phyloP scores from a whole-genome alignment of 148 eudicot genomes.

The Amaranthus hypochondriacus region DNA sequence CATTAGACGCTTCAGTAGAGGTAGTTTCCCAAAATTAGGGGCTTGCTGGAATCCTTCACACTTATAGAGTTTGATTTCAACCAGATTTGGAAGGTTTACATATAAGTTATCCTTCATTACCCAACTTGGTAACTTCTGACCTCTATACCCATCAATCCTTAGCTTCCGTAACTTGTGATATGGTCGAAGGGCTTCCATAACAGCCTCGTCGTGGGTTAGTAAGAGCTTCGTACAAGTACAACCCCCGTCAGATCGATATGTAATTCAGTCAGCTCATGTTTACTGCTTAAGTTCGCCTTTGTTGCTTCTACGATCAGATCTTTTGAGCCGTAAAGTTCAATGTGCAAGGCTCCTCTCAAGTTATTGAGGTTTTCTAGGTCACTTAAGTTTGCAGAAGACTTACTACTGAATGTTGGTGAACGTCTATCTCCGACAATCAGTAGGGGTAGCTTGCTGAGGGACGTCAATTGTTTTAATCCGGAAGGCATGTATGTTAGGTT shows the following conservation, averaged over 20 bases:
- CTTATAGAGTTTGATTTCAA: background rate
- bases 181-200: conserved; percentile 28
- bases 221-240: background rate
- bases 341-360: conserved; percentile 11
- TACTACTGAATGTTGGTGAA: background rate
- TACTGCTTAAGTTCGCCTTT: conserved; percentile 4
- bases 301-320: background rate
- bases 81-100: conserved; percentile 19
- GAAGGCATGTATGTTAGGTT: background rate
- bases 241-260: background rate
- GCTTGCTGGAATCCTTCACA: background rate
- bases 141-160: background rate
- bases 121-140: conserved; percentile 23
- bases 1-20: conserved; percentile 6
- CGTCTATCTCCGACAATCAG: background rate
- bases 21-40: conserved; percentile 17
- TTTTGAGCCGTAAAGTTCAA: background rate
- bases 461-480: conserved; percentile 11
- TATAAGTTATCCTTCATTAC: conserved; percentile 1
- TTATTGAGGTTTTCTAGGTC: conserved; percentile 10
- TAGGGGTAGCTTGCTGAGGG: background rate
- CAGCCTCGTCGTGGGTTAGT: background rate
- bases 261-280: background rate
- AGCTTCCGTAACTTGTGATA: conserved; percentile 14
- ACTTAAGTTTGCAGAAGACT: conserved; percentile 3